Percentiles rank a stretch among this genome's conserved stretches.
phyloP scores from a whole-genome alignment of 2,329 filamentous ascomycete species.

The Dryadomyces quercus-mongolicae region DNA sequence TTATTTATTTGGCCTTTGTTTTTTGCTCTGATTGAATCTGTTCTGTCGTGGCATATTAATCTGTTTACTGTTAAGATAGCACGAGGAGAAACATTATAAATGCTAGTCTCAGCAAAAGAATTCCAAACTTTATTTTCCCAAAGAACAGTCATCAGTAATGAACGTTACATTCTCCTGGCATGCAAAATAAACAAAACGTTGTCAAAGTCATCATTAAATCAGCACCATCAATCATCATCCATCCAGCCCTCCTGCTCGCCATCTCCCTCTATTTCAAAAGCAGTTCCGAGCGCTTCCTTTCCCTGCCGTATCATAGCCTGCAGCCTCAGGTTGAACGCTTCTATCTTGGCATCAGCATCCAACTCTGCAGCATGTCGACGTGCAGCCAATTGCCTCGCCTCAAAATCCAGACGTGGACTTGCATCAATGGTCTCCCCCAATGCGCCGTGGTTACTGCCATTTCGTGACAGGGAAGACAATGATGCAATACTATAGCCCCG shows the following conservation, averaged over 20 bases:
- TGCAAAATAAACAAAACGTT: background rate
- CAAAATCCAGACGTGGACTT: conserved; percentile 44
- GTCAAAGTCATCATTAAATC: background rate
- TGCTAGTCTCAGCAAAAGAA: too few species aligned
- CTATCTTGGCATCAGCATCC: conserved; percentile 68
- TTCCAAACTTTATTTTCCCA: too few species aligned
- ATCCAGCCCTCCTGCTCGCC: conserved; percentile 19
- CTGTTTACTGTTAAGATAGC: too few species aligned
- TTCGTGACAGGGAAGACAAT: conserved; percentile 20
- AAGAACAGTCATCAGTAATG: too few species aligned
- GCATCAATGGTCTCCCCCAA: conserved; percentile 14
- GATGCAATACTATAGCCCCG: conserved; percentile 33
- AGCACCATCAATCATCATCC: conserved; percentile 7
- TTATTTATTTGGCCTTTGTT: background rate
- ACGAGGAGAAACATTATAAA: too few species aligned
- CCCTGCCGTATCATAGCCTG: conserved; percentile 84
- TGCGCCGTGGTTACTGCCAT: background rate
- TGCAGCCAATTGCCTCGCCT: conserved; percentile 65
- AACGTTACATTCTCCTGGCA: background rate
- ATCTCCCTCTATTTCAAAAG: conserved; percentile 44
- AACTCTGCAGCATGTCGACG: conserved; percentile 60
- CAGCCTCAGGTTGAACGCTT: conserved; percentile 65
- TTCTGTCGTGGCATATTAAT: too few species aligned
- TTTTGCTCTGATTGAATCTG: background rate
- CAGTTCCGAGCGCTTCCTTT: conserved; percentile 71